Evolutionary conservation across 352 stramenopile genomes (phyloP).

Genomic region (Phytophthora cryptogea): DNA sequence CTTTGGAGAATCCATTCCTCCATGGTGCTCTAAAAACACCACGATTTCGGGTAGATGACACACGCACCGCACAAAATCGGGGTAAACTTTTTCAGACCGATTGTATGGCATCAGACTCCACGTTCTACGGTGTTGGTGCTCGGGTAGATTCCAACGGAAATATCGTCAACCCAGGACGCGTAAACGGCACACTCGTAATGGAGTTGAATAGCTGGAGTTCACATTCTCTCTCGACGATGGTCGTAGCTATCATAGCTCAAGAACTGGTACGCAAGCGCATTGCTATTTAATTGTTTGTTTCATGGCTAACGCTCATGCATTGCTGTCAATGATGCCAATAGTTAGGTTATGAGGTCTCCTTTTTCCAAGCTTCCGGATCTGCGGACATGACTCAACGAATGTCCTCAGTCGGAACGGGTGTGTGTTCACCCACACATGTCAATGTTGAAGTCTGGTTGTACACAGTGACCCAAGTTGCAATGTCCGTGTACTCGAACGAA

Average conservation of each 20-base stretch:
- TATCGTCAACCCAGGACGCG: constrained; percentile 30
- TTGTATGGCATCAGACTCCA: constrained; percentile 27
- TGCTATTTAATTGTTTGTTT: not conserved
- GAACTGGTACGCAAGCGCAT: constrained; percentile 37
- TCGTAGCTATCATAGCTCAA: constrained; percentile 53
- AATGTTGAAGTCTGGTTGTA: constrained; percentile 36
- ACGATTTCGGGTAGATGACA: constrained; percentile 43
- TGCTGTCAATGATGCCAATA: constrained; percentile 4
- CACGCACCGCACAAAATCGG: constrained; percentile 25
- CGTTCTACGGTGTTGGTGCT: constrained; percentile 43
- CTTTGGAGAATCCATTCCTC: constrained; percentile 37
- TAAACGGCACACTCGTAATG: constrained; percentile 49
- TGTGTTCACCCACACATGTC: constrained; percentile 35
- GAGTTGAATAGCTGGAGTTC: constrained; percentile 50
- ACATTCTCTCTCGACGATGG: constrained; percentile 38
- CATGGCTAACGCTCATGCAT: not conserved
- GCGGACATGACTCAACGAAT: constrained; percentile 41
- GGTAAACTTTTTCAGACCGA: constrained; percentile 34
- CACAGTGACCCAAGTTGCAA: constrained; percentile 7
- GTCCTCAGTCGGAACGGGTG: constrained; percentile 35
- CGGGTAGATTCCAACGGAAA: constrained; percentile 33
- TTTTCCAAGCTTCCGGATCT: constrained; percentile 27
- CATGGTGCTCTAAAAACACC: constrained; percentile 34
- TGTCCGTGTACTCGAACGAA: constrained; percentile 37
- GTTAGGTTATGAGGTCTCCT: constrained; percentile 51